A percentile compares a stretch with the other conserved stretches of the same genome.
These are phyloP conservation scores for Aspergillus amoenus DNA, from an alignment of 2,329 filamentous ascomycete species.

Conservation along the genomic window DNA sequence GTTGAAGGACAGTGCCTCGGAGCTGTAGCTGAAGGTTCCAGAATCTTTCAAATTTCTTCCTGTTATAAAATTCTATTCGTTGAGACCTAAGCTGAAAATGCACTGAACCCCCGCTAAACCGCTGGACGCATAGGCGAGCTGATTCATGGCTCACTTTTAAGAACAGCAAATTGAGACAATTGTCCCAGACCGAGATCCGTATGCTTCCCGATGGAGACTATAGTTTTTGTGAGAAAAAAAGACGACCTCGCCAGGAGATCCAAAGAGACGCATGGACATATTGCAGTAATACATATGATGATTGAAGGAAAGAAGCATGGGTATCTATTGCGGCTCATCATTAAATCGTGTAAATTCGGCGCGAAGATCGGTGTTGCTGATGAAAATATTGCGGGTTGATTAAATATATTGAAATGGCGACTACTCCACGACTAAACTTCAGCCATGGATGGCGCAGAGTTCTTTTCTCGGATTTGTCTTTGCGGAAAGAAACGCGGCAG, in stretches of 20 bases:
- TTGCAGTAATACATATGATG: slow-evolving; percentile 1
- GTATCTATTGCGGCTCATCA: slow-evolving; percentile 9
- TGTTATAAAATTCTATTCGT: slow-evolving; percentile 70
- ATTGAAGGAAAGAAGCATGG: neutral
- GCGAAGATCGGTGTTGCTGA: neutral
- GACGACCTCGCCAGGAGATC: neutral
- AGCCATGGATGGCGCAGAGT: slow-evolving; percentile 24
- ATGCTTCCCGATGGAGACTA: neutral
- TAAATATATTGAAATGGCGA: neutral
- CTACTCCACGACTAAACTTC: slow-evolving; percentile 8
- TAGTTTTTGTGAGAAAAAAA: neutral
- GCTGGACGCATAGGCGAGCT: neutral
- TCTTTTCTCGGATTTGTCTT: slow-evolving; percentile 24
- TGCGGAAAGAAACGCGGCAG: slow-evolving; percentile 29
- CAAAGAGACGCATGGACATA: neutral
- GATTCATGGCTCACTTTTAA: neutral
- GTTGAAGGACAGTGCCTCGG: slow-evolving; percentile 65
- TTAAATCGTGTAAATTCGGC: neutral
- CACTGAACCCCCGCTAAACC: neutral
- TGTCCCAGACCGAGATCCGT: neutral
- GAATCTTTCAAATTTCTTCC: slow-evolving; percentile 63
- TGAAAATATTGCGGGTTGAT: neutral
- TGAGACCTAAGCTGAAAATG: slow-evolving; percentile 53
- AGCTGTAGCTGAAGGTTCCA: slow-evolving; percentile 72
- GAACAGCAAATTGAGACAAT: neutral